A percentile compares a stretch with the other conserved stretches of the same genome.
Conservation (phyloP, 768 basidiomycete genomes). For the Pleurotus eryngii region DNA sequence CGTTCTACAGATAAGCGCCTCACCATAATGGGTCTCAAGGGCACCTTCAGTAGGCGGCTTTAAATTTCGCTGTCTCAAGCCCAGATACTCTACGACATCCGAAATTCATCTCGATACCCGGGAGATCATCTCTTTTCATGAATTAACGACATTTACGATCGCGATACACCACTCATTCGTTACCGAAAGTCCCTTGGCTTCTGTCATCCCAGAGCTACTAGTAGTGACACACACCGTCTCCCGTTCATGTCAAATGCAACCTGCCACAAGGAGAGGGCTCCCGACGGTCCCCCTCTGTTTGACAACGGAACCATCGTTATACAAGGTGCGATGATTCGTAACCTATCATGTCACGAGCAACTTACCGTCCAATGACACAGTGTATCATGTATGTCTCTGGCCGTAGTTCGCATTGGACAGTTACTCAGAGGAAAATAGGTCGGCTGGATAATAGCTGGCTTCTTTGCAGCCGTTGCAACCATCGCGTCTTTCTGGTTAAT, state of each 20-base stretch:
- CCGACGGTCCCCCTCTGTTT: constrained; percentile 45
- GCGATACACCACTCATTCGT: not conserved
- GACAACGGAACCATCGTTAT: constrained; percentile 60
- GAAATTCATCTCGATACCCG: too few relatives aligned
- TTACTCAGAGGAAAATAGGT: constrained; percentile 33
- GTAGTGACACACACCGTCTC: not conserved
- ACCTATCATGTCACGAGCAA: not conserved
- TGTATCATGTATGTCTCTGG: constrained; percentile 48
- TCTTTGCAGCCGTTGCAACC: constrained; percentile 55
- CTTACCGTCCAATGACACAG: constrained; percentile 24
- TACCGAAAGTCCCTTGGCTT: not conserved
- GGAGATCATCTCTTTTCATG: not conserved
- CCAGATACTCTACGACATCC: too few relatives aligned
- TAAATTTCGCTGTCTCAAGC: too few relatives aligned
- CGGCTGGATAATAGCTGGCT: constrained; percentile 66
- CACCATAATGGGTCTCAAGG: too few relatives aligned
- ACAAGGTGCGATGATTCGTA: constrained; percentile 43
- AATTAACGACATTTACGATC: constrained; percentile 6
- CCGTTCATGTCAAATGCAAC: constrained; percentile 4
- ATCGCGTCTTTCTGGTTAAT: constrained; percentile 72
- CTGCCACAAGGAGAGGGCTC: constrained; percentile 11
- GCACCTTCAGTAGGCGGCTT: too few relatives aligned
- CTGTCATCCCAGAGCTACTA: not conserved
- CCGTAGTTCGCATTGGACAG: not conserved
- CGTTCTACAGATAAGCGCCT: too few relatives aligned